Evolutionary conservation across 2,329 filamentous ascomycete species (phyloP), one percentile per base, ranked within the genome.

Genomic region (Colletotrichum horii): DNA sequence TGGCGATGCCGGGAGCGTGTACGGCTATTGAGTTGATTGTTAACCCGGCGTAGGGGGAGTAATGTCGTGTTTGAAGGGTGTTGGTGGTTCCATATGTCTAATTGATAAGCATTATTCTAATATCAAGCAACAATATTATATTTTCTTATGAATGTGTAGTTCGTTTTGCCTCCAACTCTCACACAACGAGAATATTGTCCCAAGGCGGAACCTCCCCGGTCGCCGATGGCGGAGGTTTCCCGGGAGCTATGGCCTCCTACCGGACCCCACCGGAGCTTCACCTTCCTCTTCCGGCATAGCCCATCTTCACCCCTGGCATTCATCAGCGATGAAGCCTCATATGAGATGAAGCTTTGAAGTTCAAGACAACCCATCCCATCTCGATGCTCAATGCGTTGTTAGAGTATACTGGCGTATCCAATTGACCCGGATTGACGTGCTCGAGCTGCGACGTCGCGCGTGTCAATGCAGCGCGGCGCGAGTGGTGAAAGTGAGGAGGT

Each of bases 401-500:
- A 8, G 6, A 48, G 6, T 22, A 4, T 14, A 14, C 3, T 48
- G 9, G n/a, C 43, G 5, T 22, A 48, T 48, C 43, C 58, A 30
- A 61, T 34, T 61, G 9, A 36, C n/a, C 30, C 7, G 15, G 16
- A 22, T 3, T 55, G 67, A 70, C 56, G 67, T 70, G 58, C 68
- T 64, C 43, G 24, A 48, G 38, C 43, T 73, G 73, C 58, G 73
- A 75, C 73, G 22, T 26, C 60, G 64, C 22, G 43, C 58, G 73
- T 75, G 8, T 73, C 73, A 61, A 38, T 30, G 43, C 6, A 28
- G 16, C 36, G 6, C 15, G 43, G 48, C 15, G 62, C 70, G 48
- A 4, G 52, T 71, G 61, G 72, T 74, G 69, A 66, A 58, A 73
- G 73, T 72, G 70, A 73, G 70, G 70, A 65, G 64, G 22, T 75